phyloP scores from a whole-genome alignment of 2,329 filamentous ascomycete genomes.

The Botryotinia convoluta region DNA sequence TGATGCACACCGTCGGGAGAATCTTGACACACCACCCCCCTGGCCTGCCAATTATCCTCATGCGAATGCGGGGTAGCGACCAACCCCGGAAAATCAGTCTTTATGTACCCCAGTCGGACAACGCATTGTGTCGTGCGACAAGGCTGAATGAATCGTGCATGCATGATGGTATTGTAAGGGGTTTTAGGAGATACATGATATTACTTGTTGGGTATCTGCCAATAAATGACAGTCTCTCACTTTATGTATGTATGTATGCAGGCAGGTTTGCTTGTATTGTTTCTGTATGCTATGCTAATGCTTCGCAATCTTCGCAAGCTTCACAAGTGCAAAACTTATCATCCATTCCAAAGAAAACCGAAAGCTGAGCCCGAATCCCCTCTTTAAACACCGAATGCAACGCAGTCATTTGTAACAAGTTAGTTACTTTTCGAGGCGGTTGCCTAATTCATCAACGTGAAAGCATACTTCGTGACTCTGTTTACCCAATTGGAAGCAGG shows the following conservation, averaged over 20 bases:
- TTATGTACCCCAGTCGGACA: constrained; percentile 2
- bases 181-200: not conserved
- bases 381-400: constrained; percentile 1
- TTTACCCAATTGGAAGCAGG: not conserved
- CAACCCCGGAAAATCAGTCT: constrained; percentile 1
- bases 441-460: constrained; percentile 3
- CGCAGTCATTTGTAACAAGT: not conserved
- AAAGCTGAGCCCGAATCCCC: not conserved
- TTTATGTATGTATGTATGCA: not conserved
- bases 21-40: not conserved
- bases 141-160: constrained; percentile 7
- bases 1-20: not conserved
- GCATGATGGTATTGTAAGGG: not conserved
- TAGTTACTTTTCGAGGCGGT: not conserved
- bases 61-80: constrained; percentile 9
- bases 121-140: not conserved
- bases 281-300: not conserved
- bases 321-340: not conserved
- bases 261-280: not conserved
- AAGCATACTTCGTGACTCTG: constrained; percentile 11
- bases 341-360: not conserved
- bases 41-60: not conserved
- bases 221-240: not conserved
- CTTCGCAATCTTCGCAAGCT: not conserved
- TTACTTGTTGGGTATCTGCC: not conserved